Evolutionary conservation across 202 grass and related monocot species (phyloP), one percentile per base, ranked within the genome.

Genomic region (Panicum virgatum): DNA sequence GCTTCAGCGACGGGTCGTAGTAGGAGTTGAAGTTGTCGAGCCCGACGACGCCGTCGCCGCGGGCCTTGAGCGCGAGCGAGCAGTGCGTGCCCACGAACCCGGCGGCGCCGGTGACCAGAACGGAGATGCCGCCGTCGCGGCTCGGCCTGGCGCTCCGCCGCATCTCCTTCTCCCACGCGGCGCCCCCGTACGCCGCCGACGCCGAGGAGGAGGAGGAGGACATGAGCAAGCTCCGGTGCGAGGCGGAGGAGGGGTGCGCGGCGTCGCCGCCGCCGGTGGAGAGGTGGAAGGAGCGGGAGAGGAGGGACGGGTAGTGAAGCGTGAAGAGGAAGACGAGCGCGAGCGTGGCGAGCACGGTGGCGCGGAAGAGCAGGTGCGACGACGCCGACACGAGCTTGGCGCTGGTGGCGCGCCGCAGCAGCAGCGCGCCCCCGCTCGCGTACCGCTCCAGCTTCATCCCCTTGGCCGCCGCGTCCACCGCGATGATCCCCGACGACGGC

Each of bases 21-120:
- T 98, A 98, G n/a, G 90, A 29, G 85, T 98, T 95, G 72, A 98
- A 98, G 86, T 98, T 98, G 86, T 95, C 96, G 40, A 98, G 84
- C 1, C 92, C 96, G 5, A 98, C 38, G 9, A 98, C 96, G 37
- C 96, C 96, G 80, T 98, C 92, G 3, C 95, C 92, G 16, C 90
- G 92, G 60, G 88, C 77, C 53, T 75, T 80, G 40, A 98, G 80
- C 4, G 96, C 90, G 5, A 95, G 89, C 19, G 96, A 90, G 86
- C 96, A 98, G 70, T 98, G 96, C 22, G 83, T 68, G 39, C 92
- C 96, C 4, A 98, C 96, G 72, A 98, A 98, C 0, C 96, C 96
- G 0, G 90, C 92, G 0, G 92, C 96, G 27, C 96, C 96, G 0
- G 96, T 98, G 23, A 96, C 90, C 0, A 98, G 95, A 36, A 98